Percentiles rank a stretch among this genome's conserved stretches.
Evolutionary conservation across 2,329 filamentous ascomycete species (phyloP).

Genomic region (Aspergillus brunneoviolaceus): DNA sequence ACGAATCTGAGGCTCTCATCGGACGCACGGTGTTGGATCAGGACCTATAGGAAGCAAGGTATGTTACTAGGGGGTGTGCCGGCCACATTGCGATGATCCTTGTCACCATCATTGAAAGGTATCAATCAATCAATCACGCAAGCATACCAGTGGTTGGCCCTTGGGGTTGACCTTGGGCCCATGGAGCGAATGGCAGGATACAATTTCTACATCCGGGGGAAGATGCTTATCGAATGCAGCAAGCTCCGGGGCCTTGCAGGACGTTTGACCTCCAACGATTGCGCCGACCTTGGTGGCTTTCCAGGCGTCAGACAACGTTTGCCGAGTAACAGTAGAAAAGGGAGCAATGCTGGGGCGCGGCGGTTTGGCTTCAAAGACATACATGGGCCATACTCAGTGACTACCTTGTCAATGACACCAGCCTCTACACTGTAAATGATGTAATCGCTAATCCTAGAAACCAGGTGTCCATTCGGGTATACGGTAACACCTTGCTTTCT

Average conservation of each 20-base stretch:
- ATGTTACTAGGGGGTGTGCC: conserved; percentile 10
- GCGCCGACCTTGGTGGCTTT: conserved; percentile 90
- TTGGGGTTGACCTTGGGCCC: conserved; percentile 84
- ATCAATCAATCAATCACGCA: background rate
- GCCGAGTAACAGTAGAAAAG: background rate
- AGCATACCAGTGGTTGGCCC: conserved; percentile 78
- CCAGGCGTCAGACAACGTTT: conserved; percentile 26
- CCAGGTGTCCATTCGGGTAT: conserved; percentile 88
- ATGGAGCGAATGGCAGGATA: conserved; percentile 95
- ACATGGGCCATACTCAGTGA: conserved; percentile 90
- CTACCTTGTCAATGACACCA: conserved; percentile 81
- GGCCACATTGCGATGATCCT: conserved; percentile 1
- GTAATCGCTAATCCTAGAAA: conserved; percentile 94
- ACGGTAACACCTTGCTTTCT: conserved; percentile 81
- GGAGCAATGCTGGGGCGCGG: conserved; percentile 2
- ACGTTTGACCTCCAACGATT: conserved; percentile 96
- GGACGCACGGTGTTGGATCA: conserved; percentile 90
- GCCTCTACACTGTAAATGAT: conserved; percentile 99
- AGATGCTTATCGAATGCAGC: conserved; percentile 87
- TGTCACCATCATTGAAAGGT: conserved; percentile 9
- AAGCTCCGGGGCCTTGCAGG: conserved; percentile 96
- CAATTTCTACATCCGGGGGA: conserved; percentile 83
- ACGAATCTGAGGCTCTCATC: conserved; percentile 75
- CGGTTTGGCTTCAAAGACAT: conserved; percentile 45
- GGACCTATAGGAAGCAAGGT: conserved; percentile 49